A percentile compares a stretch with the other conserved stretches of the same genome.
phyloP scores from a whole-genome alignment of 305 asterid genomes.

The Solanum hybrid region DNA sequence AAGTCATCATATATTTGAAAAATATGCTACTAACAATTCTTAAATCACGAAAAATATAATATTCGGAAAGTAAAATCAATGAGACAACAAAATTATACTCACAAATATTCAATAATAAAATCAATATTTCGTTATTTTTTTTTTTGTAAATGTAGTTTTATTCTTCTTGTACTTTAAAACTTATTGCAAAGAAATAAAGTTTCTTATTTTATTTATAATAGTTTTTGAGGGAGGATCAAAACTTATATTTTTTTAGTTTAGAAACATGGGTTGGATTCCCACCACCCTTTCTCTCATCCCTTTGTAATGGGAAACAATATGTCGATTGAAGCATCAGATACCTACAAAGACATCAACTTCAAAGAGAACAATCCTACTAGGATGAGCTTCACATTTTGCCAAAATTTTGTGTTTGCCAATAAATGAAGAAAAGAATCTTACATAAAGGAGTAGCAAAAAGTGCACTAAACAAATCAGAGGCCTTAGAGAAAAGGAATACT shows the following conservation, averaged over 20 bases:
- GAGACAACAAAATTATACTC: not conserved
- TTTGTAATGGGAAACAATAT: not conserved
- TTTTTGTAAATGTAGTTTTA: not conserved
- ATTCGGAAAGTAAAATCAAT: not conserved
- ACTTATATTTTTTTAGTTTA: not conserved
- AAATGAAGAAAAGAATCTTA: conserved; percentile 5
- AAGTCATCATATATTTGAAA: not conserved
- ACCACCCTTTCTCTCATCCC: not conserved
- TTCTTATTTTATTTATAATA: not conserved
- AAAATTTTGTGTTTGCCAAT: conserved; percentile 1
- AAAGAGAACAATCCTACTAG: conserved; percentile 1
- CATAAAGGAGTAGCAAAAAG: not conserved
- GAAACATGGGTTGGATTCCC: not conserved
- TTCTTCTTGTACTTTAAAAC: not conserved
- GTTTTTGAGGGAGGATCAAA: not conserved
- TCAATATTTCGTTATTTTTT: not conserved
- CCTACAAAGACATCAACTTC: not conserved
- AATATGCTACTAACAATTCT: not conserved
- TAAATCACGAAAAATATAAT: not conserved
- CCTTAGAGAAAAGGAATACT: not conserved
- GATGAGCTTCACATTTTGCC: conserved; percentile 10
- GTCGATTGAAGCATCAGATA: not conserved
- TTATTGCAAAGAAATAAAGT: not conserved
- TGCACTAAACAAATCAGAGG: not conserved
- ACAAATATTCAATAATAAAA: not conserved